These are phyloP conservation scores for Candida pini DNA, from an alignment of 805 yeast species.

Conservation along the genomic window DNA sequence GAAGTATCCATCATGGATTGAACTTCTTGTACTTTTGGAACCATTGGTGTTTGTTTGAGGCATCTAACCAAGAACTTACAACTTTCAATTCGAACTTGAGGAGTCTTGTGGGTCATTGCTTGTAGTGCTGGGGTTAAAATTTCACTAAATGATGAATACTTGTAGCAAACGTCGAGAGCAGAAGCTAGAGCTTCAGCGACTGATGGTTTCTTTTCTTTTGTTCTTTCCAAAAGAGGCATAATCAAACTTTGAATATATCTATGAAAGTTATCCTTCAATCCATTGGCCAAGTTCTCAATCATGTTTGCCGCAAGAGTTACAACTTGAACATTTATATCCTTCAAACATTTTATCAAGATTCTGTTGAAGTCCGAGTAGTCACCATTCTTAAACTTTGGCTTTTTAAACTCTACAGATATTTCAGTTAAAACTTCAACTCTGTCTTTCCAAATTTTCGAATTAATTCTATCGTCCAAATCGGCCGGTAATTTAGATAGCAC, in stretches of 20 bases:
- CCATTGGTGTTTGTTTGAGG: conserved; percentile 40
- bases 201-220: conserved; percentile 80
- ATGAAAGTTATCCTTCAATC: conserved; percentile 53
- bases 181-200: conserved; percentile 66
- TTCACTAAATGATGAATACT: conserved; percentile 43
- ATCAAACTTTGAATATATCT: conserved; percentile 50
- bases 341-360: conserved; percentile 62
- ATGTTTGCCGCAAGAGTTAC: conserved; percentile 74
- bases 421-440: conserved; percentile 81
- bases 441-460: conserved; percentile 82
- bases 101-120: conserved; percentile 71
- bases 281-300: conserved; percentile 55
- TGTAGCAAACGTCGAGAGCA: conserved; percentile 62
- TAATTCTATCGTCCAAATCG: conserved; percentile 48
- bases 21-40: conserved; percentile 50
- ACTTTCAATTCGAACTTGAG: conserved; percentile 73
- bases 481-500: conserved; percentile 62
- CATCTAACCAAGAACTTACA: conserved; percentile 60
- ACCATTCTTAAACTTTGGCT: conserved; percentile 46
- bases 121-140: conserved; percentile 54
- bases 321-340: conserved; percentile 86
- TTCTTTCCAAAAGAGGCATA: conserved; percentile 66
- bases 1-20: conserved; percentile 52
- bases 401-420: conserved; percentile 43
- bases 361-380: conserved; percentile 66